Conservation (phyloP, 2,329 filamentous ascomycete genomes). For the Stachybotrys chlorohalonatus region DNA sequence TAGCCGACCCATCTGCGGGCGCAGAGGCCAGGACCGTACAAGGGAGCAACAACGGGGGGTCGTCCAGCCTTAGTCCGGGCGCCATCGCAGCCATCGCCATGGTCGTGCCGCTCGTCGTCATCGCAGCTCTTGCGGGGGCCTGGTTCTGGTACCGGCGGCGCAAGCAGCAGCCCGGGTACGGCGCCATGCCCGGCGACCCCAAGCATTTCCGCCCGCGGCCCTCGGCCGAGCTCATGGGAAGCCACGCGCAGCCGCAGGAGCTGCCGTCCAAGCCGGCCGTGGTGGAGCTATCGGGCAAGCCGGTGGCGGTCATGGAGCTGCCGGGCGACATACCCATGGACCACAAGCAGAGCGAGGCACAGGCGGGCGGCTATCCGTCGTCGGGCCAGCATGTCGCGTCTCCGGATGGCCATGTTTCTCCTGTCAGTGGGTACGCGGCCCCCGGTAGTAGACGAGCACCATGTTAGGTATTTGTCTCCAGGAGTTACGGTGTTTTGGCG, state of each 20-base stretch:
- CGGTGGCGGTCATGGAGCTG: neutral
- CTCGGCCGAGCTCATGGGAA: neutral
- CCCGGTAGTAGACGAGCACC: neutral
- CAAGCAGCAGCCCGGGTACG: constrained; percentile 2
- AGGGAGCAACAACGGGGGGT: neutral
- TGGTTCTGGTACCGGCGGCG: constrained; percentile 20
- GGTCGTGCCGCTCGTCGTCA: constrained; percentile 16
- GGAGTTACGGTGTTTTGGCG: no score
- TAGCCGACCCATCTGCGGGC: neutral
- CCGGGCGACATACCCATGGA: neutral
- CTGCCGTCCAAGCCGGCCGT: neutral
- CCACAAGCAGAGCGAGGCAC: neutral
- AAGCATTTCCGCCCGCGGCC: neutral
- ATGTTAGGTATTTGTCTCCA: no score
- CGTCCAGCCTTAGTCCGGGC: constrained; percentile 10
- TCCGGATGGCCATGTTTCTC: neutral
- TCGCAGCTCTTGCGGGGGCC: constrained; percentile 12
- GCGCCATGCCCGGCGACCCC: neutral
- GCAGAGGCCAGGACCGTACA: neutral
- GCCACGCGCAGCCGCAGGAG: neutral
- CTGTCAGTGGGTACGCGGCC: neutral
- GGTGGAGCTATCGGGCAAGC: neutral
- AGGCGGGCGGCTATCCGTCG: neutral
- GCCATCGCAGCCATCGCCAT: constrained; percentile 19
- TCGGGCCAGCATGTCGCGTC: neutral